Conservation (phyloP, 768 basidiomycete species). For the Tulasnella sp. region DNA sequence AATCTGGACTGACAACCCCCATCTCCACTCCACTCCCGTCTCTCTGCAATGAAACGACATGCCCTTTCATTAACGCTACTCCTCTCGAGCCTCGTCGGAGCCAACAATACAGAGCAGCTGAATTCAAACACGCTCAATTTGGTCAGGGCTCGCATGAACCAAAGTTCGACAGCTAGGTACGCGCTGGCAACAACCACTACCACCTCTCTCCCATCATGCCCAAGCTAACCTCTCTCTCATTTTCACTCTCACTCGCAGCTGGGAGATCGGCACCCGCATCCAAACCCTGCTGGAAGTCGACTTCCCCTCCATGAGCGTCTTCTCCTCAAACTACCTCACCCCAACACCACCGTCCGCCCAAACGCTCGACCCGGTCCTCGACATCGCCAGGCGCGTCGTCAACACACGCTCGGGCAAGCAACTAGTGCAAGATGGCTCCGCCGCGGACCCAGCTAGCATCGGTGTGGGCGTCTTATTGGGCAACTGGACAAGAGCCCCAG, state of each 20-base stretch:
- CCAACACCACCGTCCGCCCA: constrained; percentile 23
- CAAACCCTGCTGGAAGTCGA: constrained; percentile 33
- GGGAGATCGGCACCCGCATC: constrained; percentile 34
- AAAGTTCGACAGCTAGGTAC: constrained; percentile 25
- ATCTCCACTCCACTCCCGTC: neutral
- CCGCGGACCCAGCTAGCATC: constrained; percentile 34
- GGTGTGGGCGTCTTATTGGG: constrained; percentile 31
- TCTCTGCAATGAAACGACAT: neutral
- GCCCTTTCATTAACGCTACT: neutral
- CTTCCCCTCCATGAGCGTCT: constrained; percentile 36
- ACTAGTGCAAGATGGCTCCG: constrained; percentile 33
- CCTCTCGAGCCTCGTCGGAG: neutral
- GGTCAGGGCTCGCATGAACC: constrained; percentile 6
- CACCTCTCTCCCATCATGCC: neutral
- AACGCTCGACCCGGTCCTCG: constrained; percentile 29
- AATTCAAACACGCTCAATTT: neutral
- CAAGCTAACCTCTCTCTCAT: neutral
- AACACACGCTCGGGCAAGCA: constrained; percentile 30
- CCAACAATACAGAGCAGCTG: neutral
- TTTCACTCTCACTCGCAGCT: constrained; percentile 29
- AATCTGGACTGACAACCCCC: neutral
- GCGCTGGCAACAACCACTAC: neutral
- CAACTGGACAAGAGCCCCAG: constrained; percentile 26
- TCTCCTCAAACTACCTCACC: constrained; percentile 28
- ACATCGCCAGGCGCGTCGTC: constrained; percentile 29